phyloP scores from a whole-genome alignment of 352 stramenopile species.

The Phytopythium montanum region DNA sequence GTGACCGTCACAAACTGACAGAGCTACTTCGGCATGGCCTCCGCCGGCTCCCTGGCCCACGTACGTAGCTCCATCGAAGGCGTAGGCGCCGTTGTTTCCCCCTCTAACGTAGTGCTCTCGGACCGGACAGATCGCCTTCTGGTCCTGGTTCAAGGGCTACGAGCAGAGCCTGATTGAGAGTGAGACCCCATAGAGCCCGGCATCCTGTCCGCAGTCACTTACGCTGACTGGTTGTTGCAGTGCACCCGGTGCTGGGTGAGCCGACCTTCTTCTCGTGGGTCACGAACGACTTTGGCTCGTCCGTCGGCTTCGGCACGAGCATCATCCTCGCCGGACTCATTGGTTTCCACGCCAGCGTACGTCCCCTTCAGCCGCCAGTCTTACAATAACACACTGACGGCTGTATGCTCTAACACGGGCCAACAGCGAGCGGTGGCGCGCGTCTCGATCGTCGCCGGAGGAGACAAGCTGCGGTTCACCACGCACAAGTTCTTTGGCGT shows the following conservation, averaged over 20 bases:
- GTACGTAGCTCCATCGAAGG: constrained; percentile 19
- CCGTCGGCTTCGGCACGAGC: constrained; percentile 77
- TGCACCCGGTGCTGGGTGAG: constrained; percentile 59
- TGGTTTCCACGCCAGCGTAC: constrained; percentile 77
- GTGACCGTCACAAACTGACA: constrained; percentile 10
- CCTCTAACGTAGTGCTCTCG: neutral
- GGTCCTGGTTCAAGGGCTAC: constrained; percentile 88
- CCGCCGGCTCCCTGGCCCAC: constrained; percentile 71
- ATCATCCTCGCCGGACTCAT: constrained; percentile 75
- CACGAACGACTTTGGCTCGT: constrained; percentile 74
- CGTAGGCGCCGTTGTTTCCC: too few relatives aligned
- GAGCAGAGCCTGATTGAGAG: constrained; percentile 80
- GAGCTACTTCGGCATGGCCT: constrained; percentile 81
- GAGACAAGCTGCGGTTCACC: constrained; percentile 80
- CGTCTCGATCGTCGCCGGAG: constrained; percentile 71
- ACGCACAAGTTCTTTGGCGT: constrained; percentile 89
- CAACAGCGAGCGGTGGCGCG: constrained; percentile 65
- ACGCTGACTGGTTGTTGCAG: constrained; percentile 17
- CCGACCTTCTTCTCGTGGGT: constrained; percentile 82
- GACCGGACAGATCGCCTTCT: constrained; percentile 74
- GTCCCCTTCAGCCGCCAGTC: neutral
- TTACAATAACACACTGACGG: constrained; percentile 1
- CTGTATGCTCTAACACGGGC: neutral
- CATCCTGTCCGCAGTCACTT: neutral
- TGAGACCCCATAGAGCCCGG: constrained; percentile 17